Conservation (phyloP, 192 early-diverging fungal species). For the Kickxella alabastrina region DNA sequence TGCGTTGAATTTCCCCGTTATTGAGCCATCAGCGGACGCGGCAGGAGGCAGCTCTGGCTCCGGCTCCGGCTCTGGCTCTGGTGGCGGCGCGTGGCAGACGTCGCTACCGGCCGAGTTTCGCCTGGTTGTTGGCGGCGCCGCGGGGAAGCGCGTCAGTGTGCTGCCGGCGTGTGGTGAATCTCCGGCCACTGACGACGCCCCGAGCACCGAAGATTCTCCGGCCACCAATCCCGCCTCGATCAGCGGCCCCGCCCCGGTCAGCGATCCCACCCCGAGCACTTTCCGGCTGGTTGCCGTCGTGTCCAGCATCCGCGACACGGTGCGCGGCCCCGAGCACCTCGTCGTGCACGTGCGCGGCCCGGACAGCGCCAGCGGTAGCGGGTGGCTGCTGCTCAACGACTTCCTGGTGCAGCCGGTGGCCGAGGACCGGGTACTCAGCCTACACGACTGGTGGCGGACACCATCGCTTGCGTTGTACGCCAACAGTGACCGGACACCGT, state of each 20-base stretch:
- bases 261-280: background rate
- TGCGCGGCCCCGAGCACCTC: slow-evolving; percentile 36
- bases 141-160: background rate
- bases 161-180: no score
- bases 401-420: slow-evolving; percentile 79
- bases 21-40: background rate
- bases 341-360: slow-evolving; percentile 41
- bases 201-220: background rate
- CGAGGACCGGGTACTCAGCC: slow-evolving; percentile 11
- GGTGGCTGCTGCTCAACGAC: slow-evolving; percentile 94
- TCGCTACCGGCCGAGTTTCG: slow-evolving; percentile 19
- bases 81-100: slow-evolving; percentile 18
- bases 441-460: slow-evolving; percentile 39
- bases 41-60: background rate
- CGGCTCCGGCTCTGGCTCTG: background rate
- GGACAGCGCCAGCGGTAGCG: slow-evolving; percentile 4
- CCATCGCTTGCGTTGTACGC: slow-evolving; percentile 39
- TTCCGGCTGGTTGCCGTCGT: slow-evolving; percentile 37
- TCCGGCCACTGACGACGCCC: background rate
- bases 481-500: background rate
- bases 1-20: slow-evolving; percentile 71
- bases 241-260: background rate
- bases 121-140: slow-evolving; percentile 1
- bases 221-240: background rate
- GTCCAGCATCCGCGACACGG: slow-evolving; percentile 40